Evolutionary conservation across 2,329 filamentous ascomycete genomes (phyloP), one percentile per base, ranked within the genome.

Genomic region (Nakataea oryzae): DNA sequence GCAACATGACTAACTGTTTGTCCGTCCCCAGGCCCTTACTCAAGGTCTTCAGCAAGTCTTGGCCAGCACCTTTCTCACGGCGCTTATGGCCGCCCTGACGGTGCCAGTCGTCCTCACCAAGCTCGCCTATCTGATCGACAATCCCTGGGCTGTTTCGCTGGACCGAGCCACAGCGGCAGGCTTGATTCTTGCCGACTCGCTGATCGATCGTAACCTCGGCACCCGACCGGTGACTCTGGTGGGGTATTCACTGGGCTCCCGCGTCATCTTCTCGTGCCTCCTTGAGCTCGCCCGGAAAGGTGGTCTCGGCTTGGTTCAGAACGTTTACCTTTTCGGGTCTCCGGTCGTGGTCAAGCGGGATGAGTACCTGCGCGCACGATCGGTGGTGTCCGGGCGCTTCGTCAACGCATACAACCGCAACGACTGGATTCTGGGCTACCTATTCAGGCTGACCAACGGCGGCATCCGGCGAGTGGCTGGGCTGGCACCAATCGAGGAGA

Each of bases 81-180:
- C 88, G 67, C 79, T 99, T 34, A 97, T 99, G 93, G 89, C 93
- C 54, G 92, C 93, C 41, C 79, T 99, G 60, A 91, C 96, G 72
- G 78, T 97, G n/a, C 95, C 95, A 2, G 85, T 99, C 55, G 88
- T 97, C 30, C 78, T 99, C 57, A 93, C 93, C 0, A 99, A 99
- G 72, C 83, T 99, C 12, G 86, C 93, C 0, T 99, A 99, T 71
- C 82, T 99, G 26, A 97, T 99, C 67, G 95, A 99, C 74, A 99
- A 99, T 70, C 95, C 95, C 0, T 99, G 95, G 95, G 91, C 89
- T 29, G 93, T 97, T n/a, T 97, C 95, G 1, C 83, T 96, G 59
- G 91, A 95, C 69, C 86, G 95, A 68, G 95, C 95, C 32, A 93
- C 89, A 69, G 82, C 90, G 62, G 91, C 93, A 9, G 95, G 95